Evolutionary conservation across 169 alveolate species (phyloP).

Genomic region (Cryptosporidium tyzzeri): DNA sequence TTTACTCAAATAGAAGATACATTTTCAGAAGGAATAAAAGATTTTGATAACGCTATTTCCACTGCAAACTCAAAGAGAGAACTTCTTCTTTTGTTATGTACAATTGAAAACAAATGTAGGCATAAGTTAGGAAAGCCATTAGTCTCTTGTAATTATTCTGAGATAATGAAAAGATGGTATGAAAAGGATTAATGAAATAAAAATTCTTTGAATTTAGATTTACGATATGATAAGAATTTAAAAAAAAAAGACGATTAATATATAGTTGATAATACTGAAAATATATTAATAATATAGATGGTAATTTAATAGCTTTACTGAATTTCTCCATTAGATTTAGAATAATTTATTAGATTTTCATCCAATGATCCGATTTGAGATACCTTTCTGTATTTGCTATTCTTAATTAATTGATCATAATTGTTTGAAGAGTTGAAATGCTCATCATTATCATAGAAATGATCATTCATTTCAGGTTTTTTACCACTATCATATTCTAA

Average conservation of each 20-base stretch:
- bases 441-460: neutral
- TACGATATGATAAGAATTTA: neutral
- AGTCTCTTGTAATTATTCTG: slow-evolving; percentile 19
- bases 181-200: neutral
- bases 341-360: neutral
- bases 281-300: no score
- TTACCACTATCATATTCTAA: neutral
- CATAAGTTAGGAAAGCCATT: slow-evolving; percentile 17
- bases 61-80: slow-evolving; percentile 32
- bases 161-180: slow-evolving; percentile 51
- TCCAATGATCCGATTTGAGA: neutral
- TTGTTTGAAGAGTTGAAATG: neutral
- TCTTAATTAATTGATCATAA: neutral
- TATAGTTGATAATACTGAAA: no score
- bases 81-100: slow-evolving; percentile 27
- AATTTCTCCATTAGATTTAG: neutral
- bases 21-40: slow-evolving; percentile 9
- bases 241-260: no score
- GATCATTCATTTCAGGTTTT: neutral
- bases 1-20: slow-evolving; percentile 46
- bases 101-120: slow-evolving; percentile 52
- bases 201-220: neutral
- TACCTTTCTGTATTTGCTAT: neutral
- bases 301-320: neutral
- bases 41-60: neutral